Conservation (phyloP, 2,329 filamentous ascomycete species). For the Fusarium mundagurra region DNA sequence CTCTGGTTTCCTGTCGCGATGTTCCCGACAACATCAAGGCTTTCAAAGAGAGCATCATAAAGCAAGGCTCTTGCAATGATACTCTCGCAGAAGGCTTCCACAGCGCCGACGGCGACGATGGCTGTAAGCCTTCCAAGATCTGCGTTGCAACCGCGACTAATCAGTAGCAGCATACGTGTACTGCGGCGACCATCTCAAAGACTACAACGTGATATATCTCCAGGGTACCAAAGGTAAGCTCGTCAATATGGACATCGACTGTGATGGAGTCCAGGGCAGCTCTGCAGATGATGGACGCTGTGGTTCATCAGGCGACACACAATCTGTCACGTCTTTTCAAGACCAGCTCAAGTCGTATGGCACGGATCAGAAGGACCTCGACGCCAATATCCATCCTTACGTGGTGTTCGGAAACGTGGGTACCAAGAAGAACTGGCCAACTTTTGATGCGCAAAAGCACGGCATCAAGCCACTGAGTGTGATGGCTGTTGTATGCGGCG, state of each 20-base stretch:
- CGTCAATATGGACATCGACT: slow-evolving; percentile 68
- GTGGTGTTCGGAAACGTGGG: slow-evolving; percentile 63
- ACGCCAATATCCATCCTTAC: slow-evolving; percentile 62
- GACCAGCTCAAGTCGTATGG: slow-evolving; percentile 49
- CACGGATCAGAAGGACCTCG: slow-evolving; percentile 52
- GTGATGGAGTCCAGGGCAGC: slow-evolving; percentile 60
- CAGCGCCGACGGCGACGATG: slow-evolving; percentile 49
- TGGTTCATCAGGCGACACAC: slow-evolving; percentile 54
- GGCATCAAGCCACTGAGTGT: slow-evolving; percentile 62
- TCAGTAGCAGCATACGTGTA: slow-evolving; percentile 50
- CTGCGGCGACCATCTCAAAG: slow-evolving; percentile 56
- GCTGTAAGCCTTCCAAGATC: slow-evolving; percentile 42
- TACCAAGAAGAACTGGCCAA: slow-evolving; percentile 44
- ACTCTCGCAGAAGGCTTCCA: slow-evolving; percentile 53
- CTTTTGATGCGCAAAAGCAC: slow-evolving; percentile 53
- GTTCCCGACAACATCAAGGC: slow-evolving; percentile 53
- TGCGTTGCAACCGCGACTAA: background rate
- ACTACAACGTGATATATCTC: slow-evolving; percentile 59
- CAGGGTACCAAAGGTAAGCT: slow-evolving; percentile 54
- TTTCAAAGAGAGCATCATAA: slow-evolving; percentile 54
- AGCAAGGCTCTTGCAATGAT: slow-evolving; percentile 51
- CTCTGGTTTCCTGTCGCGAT: slow-evolving; percentile 43
- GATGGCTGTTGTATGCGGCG: slow-evolving; percentile 64
- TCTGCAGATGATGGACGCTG: slow-evolving; percentile 57
- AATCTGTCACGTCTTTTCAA: slow-evolving; percentile 60